phyloP scores from a whole-genome alignment of 2,329 filamentous ascomycete species.

The Hypoxylon sp. region DNA sequence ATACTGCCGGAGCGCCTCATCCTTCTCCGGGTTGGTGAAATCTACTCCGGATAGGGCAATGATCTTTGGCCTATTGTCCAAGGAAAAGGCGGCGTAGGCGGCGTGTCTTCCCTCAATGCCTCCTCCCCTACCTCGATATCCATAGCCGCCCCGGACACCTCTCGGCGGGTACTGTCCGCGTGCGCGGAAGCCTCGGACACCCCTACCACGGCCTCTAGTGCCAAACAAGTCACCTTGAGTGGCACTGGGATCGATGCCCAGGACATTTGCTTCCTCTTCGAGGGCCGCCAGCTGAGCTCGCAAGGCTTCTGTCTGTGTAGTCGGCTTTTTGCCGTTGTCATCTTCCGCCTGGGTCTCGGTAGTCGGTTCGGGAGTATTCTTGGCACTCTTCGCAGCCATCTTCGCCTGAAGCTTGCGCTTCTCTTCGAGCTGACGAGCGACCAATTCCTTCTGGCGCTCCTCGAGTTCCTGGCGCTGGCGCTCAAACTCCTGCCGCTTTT shows the following conservation, averaged over 20 bases:
- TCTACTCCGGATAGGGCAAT: constrained; percentile 70
- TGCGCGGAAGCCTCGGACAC: constrained; percentile 50
- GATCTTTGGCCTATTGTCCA: constrained; percentile 79
- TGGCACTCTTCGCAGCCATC: constrained; percentile 61
- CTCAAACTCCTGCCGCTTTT: constrained; percentile 69
- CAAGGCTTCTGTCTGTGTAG: constrained; percentile 68
- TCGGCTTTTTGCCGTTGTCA: constrained; percentile 42
- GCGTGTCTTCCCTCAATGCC: constrained; percentile 50
- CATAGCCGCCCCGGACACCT: constrained; percentile 52
- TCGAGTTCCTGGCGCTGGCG: constrained; percentile 70
- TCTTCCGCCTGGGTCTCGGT: constrained; percentile 35
- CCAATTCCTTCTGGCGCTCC: constrained; percentile 66
- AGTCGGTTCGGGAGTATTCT: constrained; percentile 36
- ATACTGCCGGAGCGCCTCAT: constrained; percentile 75
- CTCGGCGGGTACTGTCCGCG: constrained; percentile 49
- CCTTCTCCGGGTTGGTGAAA: constrained; percentile 67
- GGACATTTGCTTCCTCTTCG: constrained; percentile 73
- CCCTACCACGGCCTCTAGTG: constrained; percentile 49
- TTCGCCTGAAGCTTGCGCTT: constrained; percentile 68
- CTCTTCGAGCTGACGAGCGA: constrained; percentile 71
- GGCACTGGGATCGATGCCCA: constrained; percentile 70
- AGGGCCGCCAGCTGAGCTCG: constrained; percentile 75
- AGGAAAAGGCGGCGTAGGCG: constrained; percentile 68
- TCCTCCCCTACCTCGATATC: constrained; percentile 56
- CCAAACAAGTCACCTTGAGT: constrained; percentile 54